Evolutionary conservation across 2,329 filamentous ascomycete genomes (phyloP).

Genomic region (Fusarium multiceps): DNA sequence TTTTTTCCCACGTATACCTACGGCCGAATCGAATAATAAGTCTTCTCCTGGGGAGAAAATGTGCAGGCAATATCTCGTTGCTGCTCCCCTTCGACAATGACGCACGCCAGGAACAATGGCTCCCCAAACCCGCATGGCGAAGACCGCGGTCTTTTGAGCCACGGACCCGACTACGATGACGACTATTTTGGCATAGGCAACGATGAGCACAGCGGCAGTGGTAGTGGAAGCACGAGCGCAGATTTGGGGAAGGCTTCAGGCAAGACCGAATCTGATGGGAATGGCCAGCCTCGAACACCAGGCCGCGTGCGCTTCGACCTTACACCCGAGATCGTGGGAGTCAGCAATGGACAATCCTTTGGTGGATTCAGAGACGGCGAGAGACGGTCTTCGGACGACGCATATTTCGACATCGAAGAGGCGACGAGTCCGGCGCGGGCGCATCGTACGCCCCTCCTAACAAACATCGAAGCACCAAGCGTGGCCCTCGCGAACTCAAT

Average conservation of each 20-base stretch:
- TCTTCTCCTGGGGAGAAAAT: conserved; percentile 35
- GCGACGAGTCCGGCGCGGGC: conserved; percentile 58
- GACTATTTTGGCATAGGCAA: conserved; percentile 45
- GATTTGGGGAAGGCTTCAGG: conserved; percentile 30
- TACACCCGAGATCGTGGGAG: conserved; percentile 57
- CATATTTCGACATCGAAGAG: conserved; percentile 63
- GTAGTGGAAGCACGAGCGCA: conserved; percentile 27
- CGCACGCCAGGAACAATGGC: conserved; percentile 48
- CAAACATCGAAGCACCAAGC: conserved; percentile 84
- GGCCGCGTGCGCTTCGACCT: conserved; percentile 82
- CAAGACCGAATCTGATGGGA: conserved; percentile 36
- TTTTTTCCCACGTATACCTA: neutral
- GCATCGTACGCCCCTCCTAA: conserved; percentile 78
- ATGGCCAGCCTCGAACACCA: conserved; percentile 57
- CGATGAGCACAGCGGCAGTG: conserved; percentile 24
- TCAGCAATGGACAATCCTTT: conserved; percentile 37
- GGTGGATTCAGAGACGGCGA: conserved; percentile 25
- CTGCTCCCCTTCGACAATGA: conserved; percentile 47
- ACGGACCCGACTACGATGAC: conserved; percentile 40
- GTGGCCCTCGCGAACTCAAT: conserved; percentile 71
- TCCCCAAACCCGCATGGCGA: conserved; percentile 48
- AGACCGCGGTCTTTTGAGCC: conserved; percentile 48
- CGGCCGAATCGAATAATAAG: conserved; percentile 9
- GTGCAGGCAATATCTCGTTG: conserved; percentile 42
- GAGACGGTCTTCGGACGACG: conserved; percentile 44